These are phyloP conservation scores for Eutypella sp. DNA, from an alignment of 2,329 filamentous ascomycete species.

Conservation along the genomic window DNA sequence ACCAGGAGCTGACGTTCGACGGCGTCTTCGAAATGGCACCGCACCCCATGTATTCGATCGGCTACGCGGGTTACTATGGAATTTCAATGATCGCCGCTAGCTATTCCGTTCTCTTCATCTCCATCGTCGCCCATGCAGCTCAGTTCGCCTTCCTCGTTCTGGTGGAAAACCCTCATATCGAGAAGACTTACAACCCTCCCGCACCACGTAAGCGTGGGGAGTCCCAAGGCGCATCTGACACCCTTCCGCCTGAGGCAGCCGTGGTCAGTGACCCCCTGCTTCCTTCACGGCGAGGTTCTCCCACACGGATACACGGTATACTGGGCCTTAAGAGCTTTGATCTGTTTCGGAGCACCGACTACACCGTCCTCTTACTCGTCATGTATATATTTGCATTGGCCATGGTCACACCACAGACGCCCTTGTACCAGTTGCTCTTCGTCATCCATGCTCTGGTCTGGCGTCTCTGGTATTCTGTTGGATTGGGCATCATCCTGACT, in stretches of 20 bases:
- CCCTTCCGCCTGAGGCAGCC: constrained; percentile 14
- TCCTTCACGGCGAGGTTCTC: constrained; percentile 33
- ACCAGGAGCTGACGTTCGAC: constrained; percentile 96
- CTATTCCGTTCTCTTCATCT: constrained; percentile 96
- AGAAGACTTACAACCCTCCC: constrained; percentile 93
- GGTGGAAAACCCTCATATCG: constrained; percentile 96
- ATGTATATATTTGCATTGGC: constrained; percentile 71
- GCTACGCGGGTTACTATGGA: constrained; percentile 96
- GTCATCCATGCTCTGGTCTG: constrained; percentile 74
- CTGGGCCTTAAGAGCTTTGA: constrained; percentile 82
- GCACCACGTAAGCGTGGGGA: constrained; percentile 59
- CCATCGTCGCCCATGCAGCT: constrained; percentile 86
- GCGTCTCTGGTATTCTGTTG: constrained; percentile 88
- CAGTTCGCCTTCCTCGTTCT: constrained; percentile 89
- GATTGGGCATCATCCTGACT: constrained; percentile 79
- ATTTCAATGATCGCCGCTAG: constrained; percentile 98
- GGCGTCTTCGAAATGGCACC: constrained; percentile 99
- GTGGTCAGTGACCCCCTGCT: constrained; percentile 13
- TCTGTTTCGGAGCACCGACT: constrained; percentile 80
- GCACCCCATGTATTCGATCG: constrained; percentile 98
- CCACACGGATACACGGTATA: constrained; percentile 73
- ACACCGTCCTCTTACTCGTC: constrained; percentile 71
- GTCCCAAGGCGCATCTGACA: constrained; percentile 11
- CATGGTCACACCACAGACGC: constrained; percentile 70
- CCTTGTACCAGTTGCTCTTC: constrained; percentile 71